phyloP scores from a whole-genome alignment of 768 basidiomycete species.

The Russula earlei region DNA sequence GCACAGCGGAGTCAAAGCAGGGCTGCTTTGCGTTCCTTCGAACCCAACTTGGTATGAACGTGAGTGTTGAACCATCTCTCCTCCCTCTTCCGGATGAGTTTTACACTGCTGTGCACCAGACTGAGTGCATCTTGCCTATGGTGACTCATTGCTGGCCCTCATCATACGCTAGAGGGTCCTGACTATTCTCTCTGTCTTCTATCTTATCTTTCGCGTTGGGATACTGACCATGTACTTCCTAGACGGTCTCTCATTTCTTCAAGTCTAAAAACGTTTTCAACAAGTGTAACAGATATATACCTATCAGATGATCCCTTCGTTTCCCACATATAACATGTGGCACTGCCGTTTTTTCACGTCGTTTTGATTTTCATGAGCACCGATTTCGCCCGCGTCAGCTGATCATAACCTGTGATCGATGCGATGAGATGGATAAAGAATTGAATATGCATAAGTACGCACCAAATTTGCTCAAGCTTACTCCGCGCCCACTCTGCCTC shows the following conservation, averaged over 20 bases:
- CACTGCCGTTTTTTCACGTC: background rate
- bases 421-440: background rate
- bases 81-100: constrained; percentile 10
- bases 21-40: too few relatives aligned
- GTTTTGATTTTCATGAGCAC: constrained; percentile 79
- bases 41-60: background rate
- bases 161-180: constrained; percentile 19
- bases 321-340: too few relatives aligned
- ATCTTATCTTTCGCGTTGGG: background rate
- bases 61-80: background rate
- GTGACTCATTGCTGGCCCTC: constrained; percentile 17
- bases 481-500: constrained; percentile 86
- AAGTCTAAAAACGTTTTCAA: background rate
- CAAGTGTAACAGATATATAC: background rate
- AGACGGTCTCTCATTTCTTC: background rate
- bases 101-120: constrained; percentile 20
- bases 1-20: too few relatives aligned
- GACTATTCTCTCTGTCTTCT: background rate
- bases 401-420: constrained; percentile 66
- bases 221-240: background rate
- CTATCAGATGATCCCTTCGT: background rate
- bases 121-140: constrained; percentile 15
- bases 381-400: constrained; percentile 70
- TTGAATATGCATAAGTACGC: constrained; percentile 21
- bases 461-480: constrained; percentile 89